Evolutionary conservation across 108 stramenopile genomes (phyloP).

Genomic region (Asterionellopsis glacialis): DNA sequence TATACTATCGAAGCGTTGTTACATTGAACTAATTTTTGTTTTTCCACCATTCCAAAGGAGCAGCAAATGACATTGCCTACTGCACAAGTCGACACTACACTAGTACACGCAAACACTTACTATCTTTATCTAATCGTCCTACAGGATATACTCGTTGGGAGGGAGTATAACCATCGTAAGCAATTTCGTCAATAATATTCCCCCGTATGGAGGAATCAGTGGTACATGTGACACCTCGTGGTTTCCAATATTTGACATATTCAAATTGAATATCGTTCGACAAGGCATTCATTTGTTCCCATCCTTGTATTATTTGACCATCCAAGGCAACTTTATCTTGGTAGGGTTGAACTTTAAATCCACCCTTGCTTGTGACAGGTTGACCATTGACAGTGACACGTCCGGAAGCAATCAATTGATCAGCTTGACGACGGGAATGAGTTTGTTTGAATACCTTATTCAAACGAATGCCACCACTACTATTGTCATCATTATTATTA

Average conservation of each 20-base stretch:
- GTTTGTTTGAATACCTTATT: slow-evolving; percentile 81
- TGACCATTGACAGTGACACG: slow-evolving; percentile 61
- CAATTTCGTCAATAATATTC: slow-evolving; percentile 59
- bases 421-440: slow-evolving; percentile 68
- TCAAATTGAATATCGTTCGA: slow-evolving; percentile 32
- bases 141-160: slow-evolving; percentile 72
- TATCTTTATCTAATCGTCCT: slow-evolving; percentile 75
- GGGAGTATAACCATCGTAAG: slow-evolving; percentile 31
- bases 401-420: slow-evolving; percentile 53
- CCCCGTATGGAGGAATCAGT: slow-evolving; percentile 49
- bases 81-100: too few relatives aligned
- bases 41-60: too few relatives aligned
- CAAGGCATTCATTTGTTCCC: slow-evolving; percentile 55
- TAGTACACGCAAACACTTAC: too few relatives aligned
- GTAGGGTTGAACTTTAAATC: slow-evolving; percentile 46
- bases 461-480: slow-evolving; percentile 34
- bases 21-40: too few relatives aligned
- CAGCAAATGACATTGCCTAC: too few relatives aligned
- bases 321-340: slow-evolving; percentile 53
- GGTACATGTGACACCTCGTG: slow-evolving; percentile 68
- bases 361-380: slow-evolving; percentile 25
- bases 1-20: too few relatives aligned
- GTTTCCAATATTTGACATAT: slow-evolving; percentile 79
- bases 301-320: slow-evolving; percentile 47
- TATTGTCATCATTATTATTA: too few relatives aligned